Evolutionary conservation across 148 eudicot genomes (phyloP), one percentile per base, ranked within the genome.

Genomic region (Pharnaceum exiguum): DNA sequence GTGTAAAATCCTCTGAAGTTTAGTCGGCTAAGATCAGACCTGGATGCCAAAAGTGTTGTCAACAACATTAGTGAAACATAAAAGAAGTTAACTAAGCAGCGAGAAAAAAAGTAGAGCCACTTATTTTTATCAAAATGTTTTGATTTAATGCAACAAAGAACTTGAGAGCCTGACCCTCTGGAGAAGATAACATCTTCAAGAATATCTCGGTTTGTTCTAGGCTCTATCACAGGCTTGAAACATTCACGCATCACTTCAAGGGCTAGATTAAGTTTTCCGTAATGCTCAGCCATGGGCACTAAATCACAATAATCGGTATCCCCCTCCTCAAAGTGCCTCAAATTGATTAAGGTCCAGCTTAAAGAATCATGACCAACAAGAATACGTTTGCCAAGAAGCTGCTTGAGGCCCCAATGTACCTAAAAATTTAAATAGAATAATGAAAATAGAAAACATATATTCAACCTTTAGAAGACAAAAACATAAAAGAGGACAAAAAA

Each of bases 201-300:
- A 55, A 93, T 75, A 78, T 93, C 98, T 40, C 77, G 71, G 64
- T 57, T 63, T 17, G 85, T 84, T 38, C 66, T 69, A 75, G 83
- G 74, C 57, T 90, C 97, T 68, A 82, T 81, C 48, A 93, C 77
- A 35, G 96, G 88, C 39, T 85, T 95, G 65, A 93, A 93, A 69
- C 96, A 93, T 52, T 93, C 98, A 38, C 88, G 94, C 88, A 93
- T 87, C 66, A 93, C 95, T 67, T 73, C 72, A 12, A 85, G 74
- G 52, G 98, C 98, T 25, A 88, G 72, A 70, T 62, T 71, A 33
- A 90, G 89, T 68, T 78, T 90, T 67, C 78, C 62, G 63, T 72
- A 80, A 46, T 50, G 80, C 58, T 90, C 89, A 2, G 72, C 52
- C 52, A 67, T 47, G 48, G 60, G 27, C 30, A 55, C 81, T 33